Base-by-base conservation (phyloP, 257 asterid genomes). In the Handroanthus guayacan region DNA sequence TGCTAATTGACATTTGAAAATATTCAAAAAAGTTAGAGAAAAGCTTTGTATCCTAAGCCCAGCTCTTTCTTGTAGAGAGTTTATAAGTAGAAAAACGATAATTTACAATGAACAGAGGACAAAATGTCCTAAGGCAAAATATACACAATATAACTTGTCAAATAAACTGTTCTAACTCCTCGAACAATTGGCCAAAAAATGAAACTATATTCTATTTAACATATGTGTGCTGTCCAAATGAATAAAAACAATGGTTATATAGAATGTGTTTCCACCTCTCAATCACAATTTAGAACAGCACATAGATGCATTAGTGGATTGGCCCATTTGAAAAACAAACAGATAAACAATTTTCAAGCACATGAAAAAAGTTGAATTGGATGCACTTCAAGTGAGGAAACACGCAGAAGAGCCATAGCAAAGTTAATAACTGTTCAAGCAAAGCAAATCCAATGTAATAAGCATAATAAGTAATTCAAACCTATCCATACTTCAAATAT, bases 161-260 rank as follows among this genome's bases (percentile, higher is more conserved):
- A 14, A 51, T 25, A 36, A 64, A 36, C 38, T 62, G 56, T 50
- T 51, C 20, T 50, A 38, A 76, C 41, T 36, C 20, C 52, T 67
- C n/a, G 54, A 57, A 16, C 56, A 39, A 75, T 55, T 45, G 55
- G 43, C n/a, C 17, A 43, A 51, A 57, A 41, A 44, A 75, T 20
- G 47, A 58, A 57, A 3, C 62, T 3, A 68, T 18, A 4, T n/a
- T 72, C 48, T 3, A 37, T 63, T 50, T 44, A 61, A 3, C 78
- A 44, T 44, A 45, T 14, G 4, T 13, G 31, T 12, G 43, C 13
- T 18, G 43, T 61, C 38, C 41, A 66, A 47, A 18, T 54, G 50
- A 43, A 16, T 16, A 3, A 54, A 64, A 55, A 38, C 54, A 67
- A 20, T 43, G n/a, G 50, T 54, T 10, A 20, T 39, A 54, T 34